Evolutionary conservation across 2,329 filamentous ascomycete genomes (phyloP).

Genomic region (Pseudogymnoascus sp.): DNA sequence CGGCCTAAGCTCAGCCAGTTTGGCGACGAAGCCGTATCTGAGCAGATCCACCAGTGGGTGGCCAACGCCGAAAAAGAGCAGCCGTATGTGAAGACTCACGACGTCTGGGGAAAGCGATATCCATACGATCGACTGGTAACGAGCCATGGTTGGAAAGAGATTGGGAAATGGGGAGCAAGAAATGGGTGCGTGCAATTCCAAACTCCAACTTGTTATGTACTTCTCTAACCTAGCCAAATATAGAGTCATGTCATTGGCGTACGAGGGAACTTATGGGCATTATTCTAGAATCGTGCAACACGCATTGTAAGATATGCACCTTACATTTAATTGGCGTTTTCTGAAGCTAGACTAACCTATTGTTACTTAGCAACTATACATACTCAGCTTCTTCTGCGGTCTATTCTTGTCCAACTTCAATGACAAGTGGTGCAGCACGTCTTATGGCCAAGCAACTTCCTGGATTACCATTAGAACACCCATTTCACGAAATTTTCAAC

Average conservation of each 20-base stretch:
- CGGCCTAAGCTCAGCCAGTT: constrained; percentile 8
- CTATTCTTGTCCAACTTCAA: constrained; percentile 42
- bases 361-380: constrained; percentile 32
- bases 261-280: constrained; percentile 30
- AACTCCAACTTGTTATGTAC: background rate
- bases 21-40: constrained; percentile 10
- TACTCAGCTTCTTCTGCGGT: constrained; percentile 38
- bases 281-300: constrained; percentile 37
- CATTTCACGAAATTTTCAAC: constrained; percentile 29
- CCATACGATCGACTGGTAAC: constrained; percentile 10
- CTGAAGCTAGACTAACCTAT: constrained; percentile 6
- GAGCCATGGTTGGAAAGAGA: constrained; percentile 11
- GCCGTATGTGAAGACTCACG: constrained; percentile 9
- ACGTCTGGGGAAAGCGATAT: constrained; percentile 11
- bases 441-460: constrained; percentile 19
- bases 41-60: constrained; percentile 7
- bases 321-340: background rate
- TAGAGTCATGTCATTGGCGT: constrained; percentile 33
- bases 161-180: constrained; percentile 11
- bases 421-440: constrained; percentile 36
- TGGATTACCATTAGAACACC: constrained; percentile 14
- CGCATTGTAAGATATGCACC: constrained; percentile 22
- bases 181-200: constrained; percentile 7
- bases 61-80: constrained; percentile 12
- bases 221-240: background rate